These are phyloP conservation scores for Candida oleophila DNA, from an alignment of 805 yeast species.

Conservation along the genomic window DNA sequence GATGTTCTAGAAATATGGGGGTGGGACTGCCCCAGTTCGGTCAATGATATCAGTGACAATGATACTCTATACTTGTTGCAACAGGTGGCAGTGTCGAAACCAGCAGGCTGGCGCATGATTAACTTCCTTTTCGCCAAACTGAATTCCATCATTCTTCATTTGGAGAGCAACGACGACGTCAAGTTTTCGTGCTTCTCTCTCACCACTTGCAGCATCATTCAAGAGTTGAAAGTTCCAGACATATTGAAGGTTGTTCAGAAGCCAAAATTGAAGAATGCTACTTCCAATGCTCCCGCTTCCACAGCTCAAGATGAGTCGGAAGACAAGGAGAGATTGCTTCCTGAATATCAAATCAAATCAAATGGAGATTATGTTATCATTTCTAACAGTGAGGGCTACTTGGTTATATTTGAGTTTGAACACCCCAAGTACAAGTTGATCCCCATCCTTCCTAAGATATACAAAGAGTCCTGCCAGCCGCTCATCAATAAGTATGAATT, in stretches of 20 bases:
- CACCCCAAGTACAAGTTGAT: not conserved
- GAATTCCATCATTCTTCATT: not conserved
- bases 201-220: not conserved
- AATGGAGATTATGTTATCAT: constrained; percentile 20
- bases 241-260: not conserved
- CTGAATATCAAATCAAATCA: constrained; percentile 13
- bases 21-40: constrained; percentile 20
- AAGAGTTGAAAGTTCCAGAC: not conserved
- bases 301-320: not conserved
- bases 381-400: constrained; percentile 20
- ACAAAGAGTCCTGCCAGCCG: constrained; percentile 21
- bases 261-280: not conserved
- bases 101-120: not conserved
- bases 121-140: not conserved
- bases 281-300: not conserved
- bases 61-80: not conserved
- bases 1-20: constrained; percentile 33
- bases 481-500: constrained; percentile 11
- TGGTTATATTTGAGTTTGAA: not conserved
- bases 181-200: not conserved
- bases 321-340: not conserved
- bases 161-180: not conserved
- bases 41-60: not conserved
- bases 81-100: not conserved
- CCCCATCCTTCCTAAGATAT: not conserved